These are phyloP conservation scores for Trypanosoma conorhini DNA, from an alignment of 208 protist genomes.

Conservation along the genomic window DNA sequence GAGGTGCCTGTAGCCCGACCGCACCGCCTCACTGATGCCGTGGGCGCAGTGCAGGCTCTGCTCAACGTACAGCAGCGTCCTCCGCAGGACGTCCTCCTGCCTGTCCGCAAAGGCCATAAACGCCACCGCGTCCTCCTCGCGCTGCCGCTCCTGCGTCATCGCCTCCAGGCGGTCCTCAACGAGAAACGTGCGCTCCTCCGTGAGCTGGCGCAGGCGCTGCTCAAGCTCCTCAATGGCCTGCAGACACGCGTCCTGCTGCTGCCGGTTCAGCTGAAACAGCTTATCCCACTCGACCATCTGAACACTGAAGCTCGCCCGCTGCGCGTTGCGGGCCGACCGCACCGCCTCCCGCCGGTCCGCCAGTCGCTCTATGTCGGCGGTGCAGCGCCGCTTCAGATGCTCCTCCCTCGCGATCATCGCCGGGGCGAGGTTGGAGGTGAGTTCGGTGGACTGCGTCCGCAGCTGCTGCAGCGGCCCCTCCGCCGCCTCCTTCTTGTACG, in stretches of 20 bases:
- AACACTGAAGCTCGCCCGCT: conserved; percentile 33
- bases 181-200: conserved; percentile 45
- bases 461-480: conserved; percentile 34
- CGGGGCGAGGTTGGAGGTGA: conserved; percentile 18
- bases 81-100: conserved; percentile 34
- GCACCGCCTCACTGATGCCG: conserved; percentile 31
- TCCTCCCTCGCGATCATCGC: conserved; percentile 23
- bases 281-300: conserved; percentile 51
- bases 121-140: conserved; percentile 46
- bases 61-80: conserved; percentile 30
- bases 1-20: conserved; percentile 35
- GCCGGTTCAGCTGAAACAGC: conserved; percentile 55
- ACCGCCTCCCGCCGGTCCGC: conserved; percentile 34
- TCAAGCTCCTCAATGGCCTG: conserved; percentile 76
- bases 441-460: conserved; percentile 27
- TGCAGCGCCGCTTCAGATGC: conserved; percentile 15
- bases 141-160: conserved; percentile 48
- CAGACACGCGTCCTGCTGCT: conserved; percentile 65
- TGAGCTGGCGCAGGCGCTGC: conserved; percentile 47
- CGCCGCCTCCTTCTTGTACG: conserved; percentile 34
- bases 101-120: conserved; percentile 59
- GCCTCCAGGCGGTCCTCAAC: conserved; percentile 56
- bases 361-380: conserved; percentile 47
- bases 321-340: conserved; percentile 28
- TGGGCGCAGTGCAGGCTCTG: conserved; percentile 27